phyloP scores from a whole-genome alignment of 495 filamentous ascomycete species.

The Glarea lozoyensis region DNA sequence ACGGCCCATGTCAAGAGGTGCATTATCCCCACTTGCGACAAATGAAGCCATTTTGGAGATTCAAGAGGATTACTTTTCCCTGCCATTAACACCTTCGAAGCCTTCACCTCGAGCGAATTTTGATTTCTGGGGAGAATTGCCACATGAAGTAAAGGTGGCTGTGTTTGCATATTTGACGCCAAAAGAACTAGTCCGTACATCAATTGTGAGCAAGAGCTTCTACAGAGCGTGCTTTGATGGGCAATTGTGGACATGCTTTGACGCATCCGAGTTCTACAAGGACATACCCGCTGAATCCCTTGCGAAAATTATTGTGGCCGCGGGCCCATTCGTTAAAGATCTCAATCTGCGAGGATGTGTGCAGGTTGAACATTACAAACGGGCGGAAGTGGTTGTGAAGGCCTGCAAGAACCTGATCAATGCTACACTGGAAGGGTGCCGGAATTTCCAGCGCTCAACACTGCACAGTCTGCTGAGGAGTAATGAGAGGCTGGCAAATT shows the following conservation, averaged over 20 bases:
- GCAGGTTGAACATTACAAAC: constrained; percentile 69
- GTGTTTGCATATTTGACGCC: constrained; percentile 71
- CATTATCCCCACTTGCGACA: constrained; percentile 15
- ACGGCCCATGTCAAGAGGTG: constrained; percentile 36
- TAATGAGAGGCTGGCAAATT: constrained; percentile 66
- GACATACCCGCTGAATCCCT: constrained; percentile 77
- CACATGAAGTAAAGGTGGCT: constrained; percentile 69
- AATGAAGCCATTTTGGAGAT: constrained; percentile 18
- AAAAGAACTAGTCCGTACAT: constrained; percentile 74
- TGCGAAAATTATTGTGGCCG: constrained; percentile 73
- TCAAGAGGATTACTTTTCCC: constrained; percentile 37
- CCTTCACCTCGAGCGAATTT: constrained; percentile 38
- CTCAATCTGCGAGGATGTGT: constrained; percentile 62
- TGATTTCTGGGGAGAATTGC: constrained; percentile 75
- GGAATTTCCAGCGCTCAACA: constrained; percentile 63
- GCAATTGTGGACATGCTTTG: constrained; percentile 80
- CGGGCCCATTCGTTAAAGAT: constrained; percentile 83
- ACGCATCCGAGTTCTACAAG: constrained; percentile 79
- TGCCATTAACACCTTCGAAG: constrained; percentile 17
- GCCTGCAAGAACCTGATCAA: constrained; percentile 80
- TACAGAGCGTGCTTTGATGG: constrained; percentile 88
- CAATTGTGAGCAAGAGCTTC: constrained; percentile 72
- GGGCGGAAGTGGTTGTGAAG: constrained; percentile 63
- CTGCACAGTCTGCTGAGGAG: constrained; percentile 72
- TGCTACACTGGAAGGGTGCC: constrained; percentile 80